Conservation (phyloP, 345 rosid genomes). For the Eucalyptus pauciflora region DNA sequence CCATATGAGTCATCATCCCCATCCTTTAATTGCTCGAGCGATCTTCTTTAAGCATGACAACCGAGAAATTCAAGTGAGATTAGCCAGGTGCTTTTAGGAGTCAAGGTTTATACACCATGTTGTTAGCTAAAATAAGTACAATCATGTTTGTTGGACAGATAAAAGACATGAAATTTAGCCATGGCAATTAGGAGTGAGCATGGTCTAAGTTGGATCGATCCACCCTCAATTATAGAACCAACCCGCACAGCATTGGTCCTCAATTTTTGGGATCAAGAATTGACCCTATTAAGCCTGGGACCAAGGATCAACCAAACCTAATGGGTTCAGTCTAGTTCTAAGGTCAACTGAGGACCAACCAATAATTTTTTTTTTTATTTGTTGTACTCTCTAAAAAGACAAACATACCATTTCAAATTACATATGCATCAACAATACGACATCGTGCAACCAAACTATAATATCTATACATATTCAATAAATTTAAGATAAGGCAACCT, state of each 20-base stretch:
- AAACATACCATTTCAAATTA: no score
- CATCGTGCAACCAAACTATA: no score
- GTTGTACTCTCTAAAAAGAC: no score
- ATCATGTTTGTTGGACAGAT: fast-evolving
- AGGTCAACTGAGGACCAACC: fast-evolving
- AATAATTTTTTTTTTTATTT: no score
- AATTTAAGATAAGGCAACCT: no score
- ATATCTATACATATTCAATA: no score
- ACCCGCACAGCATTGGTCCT: fast-evolving
- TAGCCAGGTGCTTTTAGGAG: neutral
- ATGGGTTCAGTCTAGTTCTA: no score
- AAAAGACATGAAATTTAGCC: neutral
- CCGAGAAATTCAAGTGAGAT: neutral
- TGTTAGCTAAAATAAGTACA: neutral
- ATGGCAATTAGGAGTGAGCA: neutral
- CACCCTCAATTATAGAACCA: fast-evolving
- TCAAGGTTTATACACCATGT: neutral
- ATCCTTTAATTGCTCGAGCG: fast-evolving
- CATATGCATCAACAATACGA: no score
- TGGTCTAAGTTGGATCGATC: fast-evolving
- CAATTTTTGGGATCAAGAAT: fast-evolving
- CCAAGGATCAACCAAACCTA: fast-evolving
- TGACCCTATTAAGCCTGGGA: fast-evolving
- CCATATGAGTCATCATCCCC: no score
- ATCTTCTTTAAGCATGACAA: neutral